Evolutionary conservation across 2,329 filamentous ascomycete species (phyloP).

Genomic region (Aspergillus proliferans): DNA sequence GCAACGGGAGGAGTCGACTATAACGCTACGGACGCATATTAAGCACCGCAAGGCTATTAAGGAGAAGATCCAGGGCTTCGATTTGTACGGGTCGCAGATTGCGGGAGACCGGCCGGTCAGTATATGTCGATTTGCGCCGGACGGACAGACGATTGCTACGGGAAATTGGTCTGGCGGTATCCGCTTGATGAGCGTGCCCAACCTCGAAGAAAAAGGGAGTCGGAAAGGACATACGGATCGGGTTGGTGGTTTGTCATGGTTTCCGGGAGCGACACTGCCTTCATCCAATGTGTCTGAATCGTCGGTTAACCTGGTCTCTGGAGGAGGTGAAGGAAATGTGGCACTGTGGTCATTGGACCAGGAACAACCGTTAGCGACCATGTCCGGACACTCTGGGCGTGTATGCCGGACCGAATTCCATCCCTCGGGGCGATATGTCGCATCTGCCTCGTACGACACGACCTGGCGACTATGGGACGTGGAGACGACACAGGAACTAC

Average conservation of each 20-base stretch:
- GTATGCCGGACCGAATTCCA: conserved; percentile 94
- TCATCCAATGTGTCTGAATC: conserved; percentile 64
- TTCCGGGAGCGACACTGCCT: conserved; percentile 70
- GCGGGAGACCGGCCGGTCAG: conserved; percentile 86
- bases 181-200: conserved; percentile 77
- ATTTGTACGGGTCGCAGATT: conserved; percentile 88
- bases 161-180: conserved; percentile 92
- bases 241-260: conserved; percentile 86
- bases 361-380: conserved; percentile 75
- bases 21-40: conserved; percentile 82
- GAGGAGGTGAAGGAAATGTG: conserved; percentile 79
- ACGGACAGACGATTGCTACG: conserved; percentile 73
- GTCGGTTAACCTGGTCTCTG: conserved; percentile 78
- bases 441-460: conserved; percentile 90
- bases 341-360: conserved; percentile 85
- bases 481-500: conserved; percentile 71
- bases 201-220: conserved; percentile 67
- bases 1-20: conserved; percentile 73
- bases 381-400: conserved; percentile 76
- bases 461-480: conserved; percentile 98
- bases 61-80: conserved; percentile 72
- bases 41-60: conserved; percentile 87
- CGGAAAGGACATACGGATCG: conserved; percentile 82
- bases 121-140: conserved; percentile 84
- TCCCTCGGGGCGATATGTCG: conserved; percentile 80